phyloP scores from a whole-genome alignment of 148 eudicot species.

The Amaranthus hypochondriacus region DNA sequence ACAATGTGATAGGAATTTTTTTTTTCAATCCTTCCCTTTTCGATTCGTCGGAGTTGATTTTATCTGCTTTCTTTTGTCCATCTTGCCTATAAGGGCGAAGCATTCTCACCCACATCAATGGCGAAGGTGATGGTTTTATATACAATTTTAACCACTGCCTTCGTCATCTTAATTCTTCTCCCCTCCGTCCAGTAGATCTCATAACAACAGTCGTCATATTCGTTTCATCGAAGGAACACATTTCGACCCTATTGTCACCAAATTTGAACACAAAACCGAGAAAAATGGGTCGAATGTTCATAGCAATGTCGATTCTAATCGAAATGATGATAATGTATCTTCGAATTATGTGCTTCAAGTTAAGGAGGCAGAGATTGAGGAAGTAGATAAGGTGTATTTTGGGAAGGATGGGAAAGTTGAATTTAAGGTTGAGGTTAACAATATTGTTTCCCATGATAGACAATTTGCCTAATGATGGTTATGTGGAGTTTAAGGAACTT shows the following conservation, averaged over 20 bases:
- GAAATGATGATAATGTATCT: neutral
- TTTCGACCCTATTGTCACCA: conserved; percentile 35
- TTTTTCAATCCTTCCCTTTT: neutral
- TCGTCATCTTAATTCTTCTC: conserved; percentile 25
- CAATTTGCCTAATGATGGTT: conserved; percentile 32
- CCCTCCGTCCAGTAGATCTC: conserved; percentile 15
- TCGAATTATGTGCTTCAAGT: neutral
- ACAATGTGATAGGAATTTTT: conserved; percentile 12
- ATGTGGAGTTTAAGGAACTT: conserved; percentile 36
- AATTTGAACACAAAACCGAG: conserved; percentile 23
- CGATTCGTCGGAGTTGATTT: neutral
- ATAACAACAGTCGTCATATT: neutral
- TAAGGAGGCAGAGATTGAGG: conserved; percentile 1
- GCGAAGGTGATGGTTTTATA: conserved; percentile 36
- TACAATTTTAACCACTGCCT: conserved; percentile 32
- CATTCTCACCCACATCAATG: conserved; percentile 19
- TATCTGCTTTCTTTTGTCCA: neutral
- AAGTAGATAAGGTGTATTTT: conserved; percentile 21
- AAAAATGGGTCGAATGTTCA: conserved; percentile 9
- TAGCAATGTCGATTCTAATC: neutral
- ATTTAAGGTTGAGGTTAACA: conserved; percentile 34
- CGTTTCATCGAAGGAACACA: conserved; percentile 13
- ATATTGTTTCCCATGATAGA: conserved; percentile 37
- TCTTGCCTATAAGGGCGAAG: conserved; percentile 13
- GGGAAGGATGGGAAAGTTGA: conserved; percentile 41